Percentiles rank a stretch among this genome's conserved stretches.
phyloP scores from a whole-genome alignment of 225 moss, liverwort and hornwort species.

The Pseudoscleropodium purum region DNA sequence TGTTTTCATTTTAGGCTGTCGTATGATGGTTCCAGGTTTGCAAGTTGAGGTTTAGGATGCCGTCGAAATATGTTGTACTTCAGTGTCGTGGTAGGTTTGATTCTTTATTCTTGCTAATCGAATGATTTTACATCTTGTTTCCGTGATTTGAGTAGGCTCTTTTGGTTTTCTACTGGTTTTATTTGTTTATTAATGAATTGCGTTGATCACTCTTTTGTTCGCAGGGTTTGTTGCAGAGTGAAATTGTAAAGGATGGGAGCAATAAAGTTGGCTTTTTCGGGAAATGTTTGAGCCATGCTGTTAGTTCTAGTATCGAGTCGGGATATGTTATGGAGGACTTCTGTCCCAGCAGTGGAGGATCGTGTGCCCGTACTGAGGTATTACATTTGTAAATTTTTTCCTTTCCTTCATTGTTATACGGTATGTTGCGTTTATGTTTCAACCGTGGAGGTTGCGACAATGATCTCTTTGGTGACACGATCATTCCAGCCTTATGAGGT shows the following conservation, averaged over 20 bases:
- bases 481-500: neutral
- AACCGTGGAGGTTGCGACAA: neutral
- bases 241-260: constrained; percentile 77
- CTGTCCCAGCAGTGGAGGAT: constrained; percentile 15
- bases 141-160: neutral
- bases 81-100: neutral
- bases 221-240: constrained; percentile 92
- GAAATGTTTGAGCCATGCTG: constrained; percentile 67
- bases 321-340: constrained; percentile 10
- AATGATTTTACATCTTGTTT: neutral
- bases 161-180: neutral
- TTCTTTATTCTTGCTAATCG: neutral
- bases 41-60: neutral
- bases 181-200: neutral
- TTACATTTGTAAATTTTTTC: neutral
- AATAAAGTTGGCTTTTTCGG: constrained; percentile 86
- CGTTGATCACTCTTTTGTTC: neutral
- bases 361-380: constrained; percentile 87
- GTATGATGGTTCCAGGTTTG: neutral
- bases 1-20: neutral
- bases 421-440: neutral
- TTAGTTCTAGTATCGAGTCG: constrained; percentile 22
- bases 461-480: neutral
- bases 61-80: neutral
- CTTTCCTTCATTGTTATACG: neutral